phyloP scores from a whole-genome alignment of 2,329 filamentous ascomycete species.

The Colletotrichum tropicicola region DNA sequence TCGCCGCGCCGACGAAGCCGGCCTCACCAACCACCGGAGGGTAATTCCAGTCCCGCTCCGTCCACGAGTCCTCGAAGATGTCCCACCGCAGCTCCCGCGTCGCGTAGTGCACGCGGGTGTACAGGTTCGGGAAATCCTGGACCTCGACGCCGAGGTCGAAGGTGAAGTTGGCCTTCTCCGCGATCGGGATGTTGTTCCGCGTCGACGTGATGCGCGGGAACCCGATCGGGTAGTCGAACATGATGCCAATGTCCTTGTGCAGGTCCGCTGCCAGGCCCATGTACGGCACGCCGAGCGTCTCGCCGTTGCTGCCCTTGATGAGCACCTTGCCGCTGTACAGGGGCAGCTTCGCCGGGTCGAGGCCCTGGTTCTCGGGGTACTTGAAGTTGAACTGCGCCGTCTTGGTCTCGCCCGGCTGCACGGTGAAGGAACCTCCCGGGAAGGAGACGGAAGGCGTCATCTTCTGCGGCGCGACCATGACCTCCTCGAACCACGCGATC shows the following conservation, averaged over 20 bases:
- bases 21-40: slow-evolving; percentile 47
- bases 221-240: slow-evolving; percentile 24
- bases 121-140: slow-evolving; percentile 39
- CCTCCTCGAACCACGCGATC: slow-evolving; percentile 21
- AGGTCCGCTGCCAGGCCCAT: slow-evolving; percentile 32
- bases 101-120: slow-evolving; percentile 33
- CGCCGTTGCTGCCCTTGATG: slow-evolving; percentile 41
- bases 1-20: slow-evolving; percentile 53
- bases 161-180: slow-evolving; percentile 36
- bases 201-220: slow-evolving; percentile 23
- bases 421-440: neutral
- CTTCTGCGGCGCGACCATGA: slow-evolving; percentile 5
- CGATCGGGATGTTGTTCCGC: slow-evolving; percentile 7
- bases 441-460: slow-evolving; percentile 14
- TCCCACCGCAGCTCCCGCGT: slow-evolving; percentile 39
- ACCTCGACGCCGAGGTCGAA: slow-evolving; percentile 35
- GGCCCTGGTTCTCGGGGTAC: slow-evolving; percentile 7
- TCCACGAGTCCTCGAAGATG: slow-evolving; percentile 49
- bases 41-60: slow-evolving; percentile 50
- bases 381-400: slow-evolving; percentile 19
- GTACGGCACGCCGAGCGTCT: slow-evolving; percentile 45
- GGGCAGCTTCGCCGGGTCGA: slow-evolving; percentile 37
- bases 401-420: slow-evolving; percentile 21
- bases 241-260: slow-evolving; percentile 11
- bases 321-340: slow-evolving; percentile 45